These are phyloP conservation scores for Draba incana DNA, from an alignment of 345 rosid species.

Conservation along the genomic window DNA sequence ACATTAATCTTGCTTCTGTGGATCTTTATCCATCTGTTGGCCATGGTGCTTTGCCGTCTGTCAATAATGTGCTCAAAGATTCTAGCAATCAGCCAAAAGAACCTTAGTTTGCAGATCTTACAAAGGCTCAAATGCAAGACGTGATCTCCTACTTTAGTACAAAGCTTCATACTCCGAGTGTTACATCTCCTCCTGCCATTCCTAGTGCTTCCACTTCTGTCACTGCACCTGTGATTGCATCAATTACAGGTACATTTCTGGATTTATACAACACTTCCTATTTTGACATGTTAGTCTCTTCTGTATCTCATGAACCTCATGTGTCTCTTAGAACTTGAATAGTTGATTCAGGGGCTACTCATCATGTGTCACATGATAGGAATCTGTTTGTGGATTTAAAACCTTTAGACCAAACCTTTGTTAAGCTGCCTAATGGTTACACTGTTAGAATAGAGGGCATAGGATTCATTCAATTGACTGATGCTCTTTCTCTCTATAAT, in stretches of 20 bases:
- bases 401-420: neutral
- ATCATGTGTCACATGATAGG: neutral
- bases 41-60: too few relatives aligned
- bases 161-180: neutral
- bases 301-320: neutral
- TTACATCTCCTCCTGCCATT: too few relatives aligned
- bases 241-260: neutral
- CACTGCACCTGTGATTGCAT: neutral
- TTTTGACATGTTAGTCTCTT: neutral
- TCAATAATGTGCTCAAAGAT: too few relatives aligned
- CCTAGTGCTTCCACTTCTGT: neutral
- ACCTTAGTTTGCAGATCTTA: neutral
- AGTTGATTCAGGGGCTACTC: neutral
- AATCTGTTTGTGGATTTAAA: neutral
- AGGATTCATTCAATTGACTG: neutral
- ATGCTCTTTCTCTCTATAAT: neutral
- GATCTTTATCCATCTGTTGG: too few relatives aligned
- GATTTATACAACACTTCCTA: neutral
- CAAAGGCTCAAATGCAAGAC: neutral
- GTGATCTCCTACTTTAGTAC: neutral
- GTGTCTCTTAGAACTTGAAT: neutral
- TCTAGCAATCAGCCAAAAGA: too few relatives aligned
- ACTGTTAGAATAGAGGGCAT: neutral
- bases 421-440: neutral
- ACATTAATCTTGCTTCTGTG: too few relatives aligned